phyloP scores from a whole-genome alignment of 116 monocot species.

The Cymodocea nodosa region DNA sequence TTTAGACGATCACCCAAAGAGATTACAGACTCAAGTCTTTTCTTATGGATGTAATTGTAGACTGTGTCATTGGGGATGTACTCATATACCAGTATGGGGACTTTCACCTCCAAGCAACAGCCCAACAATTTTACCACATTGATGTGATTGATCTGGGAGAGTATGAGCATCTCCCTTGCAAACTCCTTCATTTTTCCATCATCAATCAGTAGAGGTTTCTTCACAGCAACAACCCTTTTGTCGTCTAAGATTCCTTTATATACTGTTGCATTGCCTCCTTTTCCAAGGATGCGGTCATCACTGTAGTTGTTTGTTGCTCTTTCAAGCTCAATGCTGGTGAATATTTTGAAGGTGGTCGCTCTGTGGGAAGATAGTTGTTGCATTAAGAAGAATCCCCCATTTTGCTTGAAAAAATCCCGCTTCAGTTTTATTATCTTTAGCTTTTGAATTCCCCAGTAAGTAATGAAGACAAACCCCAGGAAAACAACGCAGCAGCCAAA shows the following conservation, averaged over 20 bases:
- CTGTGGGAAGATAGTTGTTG: too few relatives aligned
- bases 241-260: conserved; percentile 26
- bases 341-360: too few relatives aligned
- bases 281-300: conserved; percentile 17
- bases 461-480: too few relatives aligned
- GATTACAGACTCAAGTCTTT: neutral
- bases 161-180: conserved; percentile 22
- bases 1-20: conserved; percentile 6
- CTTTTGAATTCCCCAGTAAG: too few relatives aligned
- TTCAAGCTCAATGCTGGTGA: too few relatives aligned
- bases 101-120: conserved; percentile 2
- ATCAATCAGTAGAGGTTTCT: conserved; percentile 15
- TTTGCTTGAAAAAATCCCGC: too few relatives aligned
- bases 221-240: conserved; percentile 15
- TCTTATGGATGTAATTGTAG: conserved; percentile 13
- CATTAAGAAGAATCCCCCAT: too few relatives aligned
- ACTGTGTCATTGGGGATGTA: conserved; percentile 22
- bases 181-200: conserved; percentile 17
- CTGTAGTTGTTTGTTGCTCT: conserved; percentile 24
- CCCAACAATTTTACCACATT: too few relatives aligned
- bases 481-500: too few relatives aligned
- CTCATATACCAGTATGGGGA: conserved; percentile 31
- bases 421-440: too few relatives aligned
- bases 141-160: conserved; percentile 2
- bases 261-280: conserved; percentile 26